These are phyloP conservation scores for Discostella stelligeroides DNA, from an alignment of 108 stramenopile species.

Conservation along the genomic window DNA sequence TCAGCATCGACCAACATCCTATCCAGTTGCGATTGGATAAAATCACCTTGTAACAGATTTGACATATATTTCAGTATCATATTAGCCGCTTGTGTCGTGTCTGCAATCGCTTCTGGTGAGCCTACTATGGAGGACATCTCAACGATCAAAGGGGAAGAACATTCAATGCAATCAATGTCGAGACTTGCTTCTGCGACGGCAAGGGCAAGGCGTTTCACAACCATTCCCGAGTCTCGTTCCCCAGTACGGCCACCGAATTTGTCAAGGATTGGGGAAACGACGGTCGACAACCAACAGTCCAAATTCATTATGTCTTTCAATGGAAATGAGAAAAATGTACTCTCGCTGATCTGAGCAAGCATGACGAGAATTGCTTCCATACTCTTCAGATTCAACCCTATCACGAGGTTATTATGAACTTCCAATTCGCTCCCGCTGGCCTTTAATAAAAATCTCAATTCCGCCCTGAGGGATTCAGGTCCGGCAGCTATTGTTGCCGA, in stretches of 20 bases:
- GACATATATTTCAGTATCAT: conserved; percentile 51
- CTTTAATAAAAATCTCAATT: conserved; percentile 50
- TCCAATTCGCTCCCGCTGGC: conserved; percentile 58
- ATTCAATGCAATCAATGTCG: conserved; percentile 60
- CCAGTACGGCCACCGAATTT: conserved; percentile 50
- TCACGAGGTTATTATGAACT: conserved; percentile 51
- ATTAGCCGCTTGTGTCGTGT: conserved; percentile 57
- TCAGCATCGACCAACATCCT: conserved; percentile 61
- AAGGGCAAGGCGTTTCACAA: conserved; percentile 50
- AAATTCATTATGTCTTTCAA: conserved; percentile 60
- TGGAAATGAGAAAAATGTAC: conserved; percentile 60
- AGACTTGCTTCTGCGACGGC: conserved; percentile 52
- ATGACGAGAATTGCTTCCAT: conserved; percentile 37
- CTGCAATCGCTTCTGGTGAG: conserved; percentile 50
- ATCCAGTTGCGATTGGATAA: conserved; percentile 67
- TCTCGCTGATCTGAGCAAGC: conserved; percentile 56
- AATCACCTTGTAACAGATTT: conserved; percentile 56
- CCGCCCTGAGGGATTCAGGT: conserved; percentile 38
- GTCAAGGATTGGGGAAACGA: conserved; percentile 62
- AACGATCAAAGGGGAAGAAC: conserved; percentile 61
- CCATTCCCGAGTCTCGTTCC: conserved; percentile 39
- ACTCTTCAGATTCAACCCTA: conserved; percentile 50
- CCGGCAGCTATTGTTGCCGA: conserved; percentile 55
- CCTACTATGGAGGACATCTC: conserved; percentile 57
- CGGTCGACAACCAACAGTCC: conserved; percentile 80